Conservation (phyloP, 2,329 filamentous ascomycete genomes). For the Lachnellula suecica region DNA sequence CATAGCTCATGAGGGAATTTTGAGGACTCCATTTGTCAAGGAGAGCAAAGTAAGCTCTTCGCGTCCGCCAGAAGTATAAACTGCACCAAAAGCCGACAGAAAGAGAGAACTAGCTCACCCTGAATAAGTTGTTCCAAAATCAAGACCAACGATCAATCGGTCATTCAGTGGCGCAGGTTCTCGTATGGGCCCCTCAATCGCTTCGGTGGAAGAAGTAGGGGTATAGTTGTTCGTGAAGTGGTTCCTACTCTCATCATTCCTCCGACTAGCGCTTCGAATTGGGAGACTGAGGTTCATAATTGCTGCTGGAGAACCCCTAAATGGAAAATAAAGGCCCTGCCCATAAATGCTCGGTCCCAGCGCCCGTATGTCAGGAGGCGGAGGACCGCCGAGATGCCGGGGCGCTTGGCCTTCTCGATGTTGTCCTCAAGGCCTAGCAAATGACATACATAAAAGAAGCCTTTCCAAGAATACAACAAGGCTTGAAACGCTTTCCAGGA, state of each 20-base stretch:
- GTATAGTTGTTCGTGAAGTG: conserved; percentile 41
- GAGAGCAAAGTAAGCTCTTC: not conserved
- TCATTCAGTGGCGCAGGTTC: conserved; percentile 56
- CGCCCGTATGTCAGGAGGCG: not conserved
- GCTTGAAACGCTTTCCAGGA: not conserved
- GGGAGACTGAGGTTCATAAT: conserved; percentile 35
- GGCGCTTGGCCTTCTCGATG: not conserved
- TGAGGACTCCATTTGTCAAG: not conserved
- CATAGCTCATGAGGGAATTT: not conserved
- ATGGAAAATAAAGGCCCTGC: conserved; percentile 1
- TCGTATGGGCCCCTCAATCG: conserved; percentile 59
- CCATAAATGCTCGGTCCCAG: conserved; percentile 9
- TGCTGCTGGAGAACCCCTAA: conserved; percentile 1
- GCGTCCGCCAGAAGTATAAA: not conserved
- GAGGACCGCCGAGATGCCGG: not conserved
- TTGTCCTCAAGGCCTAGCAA: not conserved
- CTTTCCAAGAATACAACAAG: not conserved
- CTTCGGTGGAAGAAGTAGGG: conserved; percentile 56
- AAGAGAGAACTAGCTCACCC: conserved; percentile 50
- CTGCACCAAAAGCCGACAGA: not conserved
- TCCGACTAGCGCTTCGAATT: conserved; percentile 25
- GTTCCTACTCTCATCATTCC: conserved; percentile 33
- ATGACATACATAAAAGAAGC: not conserved
- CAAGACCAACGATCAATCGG: conserved; percentile 73
- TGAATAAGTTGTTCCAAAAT: conserved; percentile 84